Base-by-base conservation (phyloP, 495 filamentous ascomycete species). In the Daldinia concentrica region DNA sequence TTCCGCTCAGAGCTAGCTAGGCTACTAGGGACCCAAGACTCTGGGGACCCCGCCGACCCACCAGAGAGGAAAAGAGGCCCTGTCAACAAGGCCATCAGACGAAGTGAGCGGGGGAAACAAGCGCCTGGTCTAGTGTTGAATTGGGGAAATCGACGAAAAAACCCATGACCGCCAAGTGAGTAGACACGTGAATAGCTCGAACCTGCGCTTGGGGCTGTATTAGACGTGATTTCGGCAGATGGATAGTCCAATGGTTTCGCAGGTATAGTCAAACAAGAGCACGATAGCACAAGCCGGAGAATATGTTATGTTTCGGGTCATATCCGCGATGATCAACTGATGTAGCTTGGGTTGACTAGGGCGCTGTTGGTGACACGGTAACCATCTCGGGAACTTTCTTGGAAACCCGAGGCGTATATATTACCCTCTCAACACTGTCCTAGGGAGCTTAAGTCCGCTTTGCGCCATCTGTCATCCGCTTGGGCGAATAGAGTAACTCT, bases 161-260 rank as follows among this genome's bases (percentile, higher is more conserved):
- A 61, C 57, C 71, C 71, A 66, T 69, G 66, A 41, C 51, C 24
- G 71, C 71, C 71, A 73, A 73, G 71, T 73, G 37, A 4, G 71
- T 62, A 55, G 62, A 59, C 71, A 73, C 64, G 71, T 69, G 71
- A 69, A 73, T 73, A 73, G 71, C 43, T 66, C 51, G 32, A 69
- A 19, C 29, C 30, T 41, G 58, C 50, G 43, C 45, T 62, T 69
- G 9, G 71, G 62, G 58, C 66, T 39, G 62, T 69, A 66, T 63
- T 66, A 62, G 66, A 69, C 24, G 62, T 68, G 65, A 64, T 73
- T 66, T 73, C 71, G 71, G 71, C 71, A 73, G 71, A 73, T 73
- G 71, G 37, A 66, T 54, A 73, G 71, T 50, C 71, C 71, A 73
- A 73, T 73, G 66, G 34, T 59, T 30, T 66, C 34, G 71, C 51